These are phyloP conservation scores for Pichia heedii DNA, from an alignment of 805 yeast species.

Conservation along the genomic window DNA sequence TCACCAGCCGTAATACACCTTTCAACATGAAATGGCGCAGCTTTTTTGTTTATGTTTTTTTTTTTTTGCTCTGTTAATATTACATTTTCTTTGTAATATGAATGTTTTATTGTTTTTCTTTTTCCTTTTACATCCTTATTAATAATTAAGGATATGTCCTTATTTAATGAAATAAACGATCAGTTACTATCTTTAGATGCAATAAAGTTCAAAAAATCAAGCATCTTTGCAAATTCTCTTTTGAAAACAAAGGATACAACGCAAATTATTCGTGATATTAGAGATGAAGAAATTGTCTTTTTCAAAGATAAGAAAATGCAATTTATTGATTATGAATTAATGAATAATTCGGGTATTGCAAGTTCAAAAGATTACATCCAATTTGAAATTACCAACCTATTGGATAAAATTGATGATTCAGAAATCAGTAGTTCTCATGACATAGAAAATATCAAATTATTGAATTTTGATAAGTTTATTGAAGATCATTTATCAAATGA, in stretches of 20 bases:
- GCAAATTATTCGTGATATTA: constrained; percentile 10
- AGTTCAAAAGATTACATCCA: constrained; percentile 1
- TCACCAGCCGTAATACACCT: too few relatives aligned
- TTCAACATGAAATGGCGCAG: too few relatives aligned
- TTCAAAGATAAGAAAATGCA: constrained; percentile 8
- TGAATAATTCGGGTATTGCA: constrained; percentile 2
- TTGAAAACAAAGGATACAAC: constrained; percentile 11
- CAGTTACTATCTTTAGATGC: neutral
- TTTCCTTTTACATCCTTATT: neutral
- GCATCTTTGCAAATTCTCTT: constrained; percentile 11
- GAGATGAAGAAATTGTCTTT: constrained; percentile 10
- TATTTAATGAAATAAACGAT: neutral
- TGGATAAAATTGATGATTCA: neutral
- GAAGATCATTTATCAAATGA: neutral
- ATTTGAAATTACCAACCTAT: constrained; percentile 2
- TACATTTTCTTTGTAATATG: too few relatives aligned
- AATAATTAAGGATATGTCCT: neutral
- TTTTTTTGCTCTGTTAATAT: neutral
- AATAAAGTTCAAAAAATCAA: constrained; percentile 4
- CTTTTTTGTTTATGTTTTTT: too few relatives aligned
- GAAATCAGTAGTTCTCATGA: neutral
- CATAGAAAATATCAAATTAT: neutral
- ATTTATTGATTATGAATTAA: constrained; percentile 9
- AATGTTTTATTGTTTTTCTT: too few relatives aligned
- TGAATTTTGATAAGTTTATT: neutral